Base-by-base conservation (phyloP, 352 stramenopile species). In the Thalassiosira mediterranea region DNA sequence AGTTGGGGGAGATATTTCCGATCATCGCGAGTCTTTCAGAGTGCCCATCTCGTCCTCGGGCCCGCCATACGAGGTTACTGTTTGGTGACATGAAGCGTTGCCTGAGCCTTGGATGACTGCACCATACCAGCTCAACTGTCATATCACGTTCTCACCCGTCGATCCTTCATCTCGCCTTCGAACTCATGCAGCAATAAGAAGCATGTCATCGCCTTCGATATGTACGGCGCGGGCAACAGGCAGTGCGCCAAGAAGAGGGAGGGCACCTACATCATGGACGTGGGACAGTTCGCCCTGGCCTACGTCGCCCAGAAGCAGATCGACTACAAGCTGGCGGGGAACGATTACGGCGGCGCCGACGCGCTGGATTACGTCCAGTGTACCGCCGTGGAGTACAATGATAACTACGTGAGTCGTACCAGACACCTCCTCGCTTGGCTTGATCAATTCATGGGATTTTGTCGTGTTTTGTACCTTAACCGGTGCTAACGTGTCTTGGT, bases 151-250 rank as follows among this genome's bases (percentile, higher is more conserved):
- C 21, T 64, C 40, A 37, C 21, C 23, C 21, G 2, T 19, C 4
- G n/a, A 40, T 23, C 32, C 13, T 31, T 34, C 23, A 49, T 32
- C 23, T 34, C 25, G 21, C 21, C 15, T 8, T 23, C 25, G 32
- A 31, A 48, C 42, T 44, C 10, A 23, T 19, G 57, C 73, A 82
- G 73, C 38, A 76, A 76, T 5, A 72, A 72, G 29, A 68, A 73
- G 11, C 61, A 72, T 19, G 32, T 69, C 13, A 73, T 82, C 29
- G 73, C 73, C 31, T 82, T 70, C 31, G 59, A 76, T 38, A 1
- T 82, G 0, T 76, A 72, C 51, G 58, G 57, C 23, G 42, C 64
- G 11, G 58, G 51, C 37, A 72, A 82, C 60, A 82, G 76, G 17
- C 38, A 34, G 17, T 82, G 73, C 47, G 13, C 28, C 19, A 66